Conservation (phyloP, 257 asterid genomes). For the Osmanthus fragrans region DNA sequence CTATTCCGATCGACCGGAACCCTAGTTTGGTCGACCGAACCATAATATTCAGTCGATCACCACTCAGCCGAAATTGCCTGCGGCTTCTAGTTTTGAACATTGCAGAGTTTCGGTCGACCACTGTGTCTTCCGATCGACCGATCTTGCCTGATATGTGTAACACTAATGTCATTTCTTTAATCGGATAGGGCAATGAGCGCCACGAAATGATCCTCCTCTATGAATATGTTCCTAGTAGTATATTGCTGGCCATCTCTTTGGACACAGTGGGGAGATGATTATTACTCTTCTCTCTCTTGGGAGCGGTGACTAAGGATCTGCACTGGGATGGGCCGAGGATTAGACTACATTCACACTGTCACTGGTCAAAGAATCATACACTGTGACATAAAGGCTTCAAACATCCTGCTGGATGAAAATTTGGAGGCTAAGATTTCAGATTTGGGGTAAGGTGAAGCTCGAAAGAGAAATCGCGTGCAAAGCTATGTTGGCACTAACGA, state of each 20-base stretch:
- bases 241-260: slow-evolving; percentile 50
- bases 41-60: too few relatives aligned
- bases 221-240: slow-evolving; percentile 46
- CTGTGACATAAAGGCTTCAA: slow-evolving; percentile 56
- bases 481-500: slow-evolving; percentile 49
- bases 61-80: too few relatives aligned
- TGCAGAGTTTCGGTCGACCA: too few relatives aligned
- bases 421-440: slow-evolving; percentile 60
- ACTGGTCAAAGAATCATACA: slow-evolving; percentile 50
- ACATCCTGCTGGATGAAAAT: slow-evolving; percentile 53
- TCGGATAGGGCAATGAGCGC: slow-evolving; percentile 51
- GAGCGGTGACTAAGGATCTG: slow-evolving; percentile 40
- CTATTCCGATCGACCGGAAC: too few relatives aligned
- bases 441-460: slow-evolving; percentile 61
- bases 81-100: too few relatives aligned
- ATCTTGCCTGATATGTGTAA: too few relatives aligned
- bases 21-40: too few relatives aligned
- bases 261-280: slow-evolving; percentile 9
- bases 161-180: slow-evolving; percentile 49
- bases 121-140: too few relatives aligned
- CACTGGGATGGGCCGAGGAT: slow-evolving; percentile 55
- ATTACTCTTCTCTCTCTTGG: slow-evolving; percentile 38
- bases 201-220: slow-evolving; percentile 49
- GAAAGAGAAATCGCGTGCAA: slow-evolving; percentile 33
- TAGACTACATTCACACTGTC: slow-evolving; percentile 46